These are phyloP conservation scores for Cladophialophora psammophila DNA, from an alignment of 2,329 filamentous ascomycete species.

Conservation along the genomic window DNA sequence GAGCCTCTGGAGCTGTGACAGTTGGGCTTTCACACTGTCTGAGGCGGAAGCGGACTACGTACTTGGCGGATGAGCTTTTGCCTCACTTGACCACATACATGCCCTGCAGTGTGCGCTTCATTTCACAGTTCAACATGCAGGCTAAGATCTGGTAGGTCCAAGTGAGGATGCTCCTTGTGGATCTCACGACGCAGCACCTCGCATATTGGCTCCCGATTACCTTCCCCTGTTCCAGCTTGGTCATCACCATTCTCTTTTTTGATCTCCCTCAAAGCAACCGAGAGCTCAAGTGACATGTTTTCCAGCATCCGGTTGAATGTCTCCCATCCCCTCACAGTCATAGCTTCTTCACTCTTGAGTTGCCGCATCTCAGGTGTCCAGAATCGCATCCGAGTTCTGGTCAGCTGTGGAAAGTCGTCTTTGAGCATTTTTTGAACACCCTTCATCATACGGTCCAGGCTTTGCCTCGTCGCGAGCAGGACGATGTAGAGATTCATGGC, in stretches of 20 bases:
- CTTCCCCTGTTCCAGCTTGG: background rate
- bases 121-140: background rate
- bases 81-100: background rate
- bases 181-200: background rate
- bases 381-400: background rate
- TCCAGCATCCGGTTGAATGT: background rate
- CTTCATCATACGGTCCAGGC: background rate
- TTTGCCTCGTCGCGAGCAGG: background rate
- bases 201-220: background rate
- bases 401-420: background rate
- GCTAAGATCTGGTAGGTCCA: background rate
- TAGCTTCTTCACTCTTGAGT: background rate
- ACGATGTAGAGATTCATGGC: background rate
- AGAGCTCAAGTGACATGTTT: conserved; percentile 4
- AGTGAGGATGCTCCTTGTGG: background rate
- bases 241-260: background rate
- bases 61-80: background rate
- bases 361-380: background rate
- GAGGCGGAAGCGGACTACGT: background rate
- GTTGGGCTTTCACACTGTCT: too few relatives aligned
- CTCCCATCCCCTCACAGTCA: background rate
- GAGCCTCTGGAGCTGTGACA: too few relatives aligned
- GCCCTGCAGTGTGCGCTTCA: background rate
- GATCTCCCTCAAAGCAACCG: background rate
- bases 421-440: background rate